These are phyloP conservation scores for Persicaria maculosa DNA, from an alignment of 148 eudicot genomes.

Conservation along the genomic window DNA sequence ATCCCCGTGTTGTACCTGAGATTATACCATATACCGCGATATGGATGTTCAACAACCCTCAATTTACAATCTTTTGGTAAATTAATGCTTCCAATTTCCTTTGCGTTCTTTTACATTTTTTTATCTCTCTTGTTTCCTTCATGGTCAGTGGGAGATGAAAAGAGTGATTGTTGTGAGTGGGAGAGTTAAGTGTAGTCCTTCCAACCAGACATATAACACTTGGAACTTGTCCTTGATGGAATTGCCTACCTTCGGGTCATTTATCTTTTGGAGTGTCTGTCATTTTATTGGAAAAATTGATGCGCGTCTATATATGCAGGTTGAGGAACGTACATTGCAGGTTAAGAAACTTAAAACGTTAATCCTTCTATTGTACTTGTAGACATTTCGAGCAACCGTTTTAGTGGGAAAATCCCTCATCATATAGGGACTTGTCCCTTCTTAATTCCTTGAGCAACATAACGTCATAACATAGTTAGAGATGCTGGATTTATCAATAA, in stretches of 20 bases:
- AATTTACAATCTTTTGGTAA: neutral
- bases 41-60: neutral
- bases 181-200: neutral
- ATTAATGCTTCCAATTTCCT: neutral
- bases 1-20: too few relatives aligned
- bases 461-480: neutral
- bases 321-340: neutral
- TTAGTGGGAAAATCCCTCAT: constrained; percentile 15
- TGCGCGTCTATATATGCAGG: neutral
- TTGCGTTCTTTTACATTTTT: neutral
- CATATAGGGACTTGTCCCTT: neutral
- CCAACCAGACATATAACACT: neutral
- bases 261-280: neutral
- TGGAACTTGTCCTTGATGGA: neutral
- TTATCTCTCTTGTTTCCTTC: neutral
- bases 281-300: neutral
- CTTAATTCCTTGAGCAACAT: neutral
- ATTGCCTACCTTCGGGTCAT: neutral
- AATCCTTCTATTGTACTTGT: neutral
- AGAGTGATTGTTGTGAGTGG: neutral
- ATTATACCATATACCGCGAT: too few relatives aligned
- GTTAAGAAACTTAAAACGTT: neutral
- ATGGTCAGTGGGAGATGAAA: neutral
- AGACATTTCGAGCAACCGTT: neutral
- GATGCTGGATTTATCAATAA: constrained; percentile 14